phyloP scores from a whole-genome alignment of 441 rosid species.

The Macaranga tanarius region DNA sequence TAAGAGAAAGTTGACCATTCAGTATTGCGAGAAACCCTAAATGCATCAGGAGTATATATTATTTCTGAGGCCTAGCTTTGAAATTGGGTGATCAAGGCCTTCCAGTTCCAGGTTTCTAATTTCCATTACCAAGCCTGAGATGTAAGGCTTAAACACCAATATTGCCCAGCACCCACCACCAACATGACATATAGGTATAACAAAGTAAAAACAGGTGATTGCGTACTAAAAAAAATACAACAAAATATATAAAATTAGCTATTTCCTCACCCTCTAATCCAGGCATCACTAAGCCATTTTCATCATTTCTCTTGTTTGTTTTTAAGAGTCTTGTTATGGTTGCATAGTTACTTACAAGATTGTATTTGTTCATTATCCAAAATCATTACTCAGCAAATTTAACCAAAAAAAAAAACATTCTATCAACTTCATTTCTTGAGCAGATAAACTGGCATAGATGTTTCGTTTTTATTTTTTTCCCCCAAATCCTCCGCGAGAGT shows the following conservation, averaged over 20 bases:
- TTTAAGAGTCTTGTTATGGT: not conserved
- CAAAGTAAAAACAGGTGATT: not conserved
- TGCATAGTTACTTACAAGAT: not conserved
- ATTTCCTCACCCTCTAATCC: not conserved
- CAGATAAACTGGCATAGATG: not conserved
- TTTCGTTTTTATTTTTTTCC: no score
- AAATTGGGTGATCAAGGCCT: not conserved
- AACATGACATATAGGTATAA: not conserved
- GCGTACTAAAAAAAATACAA: not conserved
- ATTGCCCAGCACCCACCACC: not conserved
- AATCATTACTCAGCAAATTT: not conserved
- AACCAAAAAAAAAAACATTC: not conserved
- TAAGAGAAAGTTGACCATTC: constrained; percentile 11
- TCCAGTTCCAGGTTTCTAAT: not conserved
- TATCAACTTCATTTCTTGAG: not conserved
- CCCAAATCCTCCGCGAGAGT: no score
- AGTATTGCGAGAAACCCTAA: constrained; percentile 5
- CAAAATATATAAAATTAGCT: not conserved
- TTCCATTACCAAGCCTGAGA: not conserved
- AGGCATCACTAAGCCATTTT: not conserved
- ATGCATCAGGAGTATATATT: not conserved
- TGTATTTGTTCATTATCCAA: not conserved
- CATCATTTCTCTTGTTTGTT: not conserved
- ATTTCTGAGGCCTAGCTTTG: not conserved
- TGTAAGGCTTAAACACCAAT: not conserved